Evolutionary conservation across 805 yeast genomes (phyloP).

Genomic region (Hagleromyces aurorensis): DNA sequence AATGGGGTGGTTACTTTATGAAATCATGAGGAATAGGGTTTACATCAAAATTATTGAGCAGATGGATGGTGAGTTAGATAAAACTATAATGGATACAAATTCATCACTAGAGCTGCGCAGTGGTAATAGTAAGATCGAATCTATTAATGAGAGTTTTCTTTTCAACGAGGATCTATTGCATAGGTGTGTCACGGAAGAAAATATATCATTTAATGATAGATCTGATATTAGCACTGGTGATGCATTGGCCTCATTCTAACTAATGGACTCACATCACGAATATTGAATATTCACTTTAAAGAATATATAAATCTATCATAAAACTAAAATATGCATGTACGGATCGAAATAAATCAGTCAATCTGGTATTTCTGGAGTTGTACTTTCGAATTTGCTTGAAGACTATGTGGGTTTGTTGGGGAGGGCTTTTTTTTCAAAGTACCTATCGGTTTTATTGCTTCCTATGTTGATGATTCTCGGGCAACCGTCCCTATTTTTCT

Average conservation of each 20-base stretch:
- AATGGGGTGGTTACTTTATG: slow-evolving; percentile 51
- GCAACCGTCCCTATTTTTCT: slow-evolving; percentile 86
- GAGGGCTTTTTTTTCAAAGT: slow-evolving; percentile 45
- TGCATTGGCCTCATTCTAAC: slow-evolving; percentile 2
- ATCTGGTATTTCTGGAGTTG: neutral
- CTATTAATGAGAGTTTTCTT: slow-evolving; percentile 16
- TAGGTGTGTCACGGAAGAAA: slow-evolving; percentile 4
- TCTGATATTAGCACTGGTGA: slow-evolving; percentile 1
- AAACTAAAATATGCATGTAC: neutral
- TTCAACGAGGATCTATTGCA: slow-evolving; percentile 17
- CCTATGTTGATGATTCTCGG: slow-evolving; percentile 80
- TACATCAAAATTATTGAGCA: slow-evolving; percentile 31
- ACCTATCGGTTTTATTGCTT: slow-evolving; percentile 58
- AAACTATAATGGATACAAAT: too few relatives aligned
- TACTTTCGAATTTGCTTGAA: neutral
- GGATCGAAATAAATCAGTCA: slow-evolving; percentile 1
- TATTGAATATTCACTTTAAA: neutral
- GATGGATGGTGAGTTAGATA: slow-evolving; percentile 3
- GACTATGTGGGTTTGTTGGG: slow-evolving; percentile 1
- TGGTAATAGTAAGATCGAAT: too few relatives aligned
- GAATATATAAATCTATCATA: neutral
- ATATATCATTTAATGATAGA: slow-evolving; percentile 1
- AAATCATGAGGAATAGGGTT: slow-evolving; percentile 38
- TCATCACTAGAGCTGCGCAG: too few relatives aligned
- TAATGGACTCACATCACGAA: slow-evolving; percentile 1